Conservation (phyloP, 2,329 filamentous ascomycete species). For the Ilyonectria robusta region DNA sequence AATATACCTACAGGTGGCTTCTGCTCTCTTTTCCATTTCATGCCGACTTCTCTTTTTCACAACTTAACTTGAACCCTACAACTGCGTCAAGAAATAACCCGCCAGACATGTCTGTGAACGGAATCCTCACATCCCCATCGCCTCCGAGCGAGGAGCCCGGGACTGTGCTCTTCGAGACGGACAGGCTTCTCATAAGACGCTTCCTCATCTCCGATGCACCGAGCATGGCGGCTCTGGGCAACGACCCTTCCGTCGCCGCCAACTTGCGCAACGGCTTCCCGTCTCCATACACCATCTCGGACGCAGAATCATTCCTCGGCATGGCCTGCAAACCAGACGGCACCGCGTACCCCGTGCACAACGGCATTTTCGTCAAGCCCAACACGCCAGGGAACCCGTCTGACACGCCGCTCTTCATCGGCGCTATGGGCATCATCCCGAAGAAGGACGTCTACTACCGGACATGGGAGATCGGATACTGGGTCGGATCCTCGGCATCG, state of each 20-base stretch:
- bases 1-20: not conserved
- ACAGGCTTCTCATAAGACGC: constrained; percentile 58
- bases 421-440: constrained; percentile 58
- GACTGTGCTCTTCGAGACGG: constrained; percentile 50
- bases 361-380: constrained; percentile 55
- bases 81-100: not conserved
- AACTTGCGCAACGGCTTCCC: constrained; percentile 63
- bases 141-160: constrained; percentile 48
- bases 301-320: constrained; percentile 57
- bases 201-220: constrained; percentile 56
- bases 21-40: not conserved
- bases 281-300: constrained; percentile 59
- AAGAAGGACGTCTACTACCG: constrained; percentile 57
- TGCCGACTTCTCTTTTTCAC: not conserved
- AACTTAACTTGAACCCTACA: not conserved
- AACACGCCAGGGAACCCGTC: constrained; percentile 46
- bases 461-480: constrained; percentile 66
- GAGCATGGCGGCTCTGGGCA: constrained; percentile 51
- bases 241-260: constrained; percentile 55
- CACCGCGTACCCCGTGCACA: constrained; percentile 48
- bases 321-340: constrained; percentile 33
- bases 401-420: constrained; percentile 50
- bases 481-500: constrained; percentile 59
- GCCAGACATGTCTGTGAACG: constrained; percentile 33
- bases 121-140: constrained; percentile 40